Percentiles rank a stretch among this genome's conserved stretches.
These are phyloP conservation scores for Umbelopsis sp. DNA, from an alignment of 192 early-diverging fungal species.

Conservation along the genomic window DNA sequence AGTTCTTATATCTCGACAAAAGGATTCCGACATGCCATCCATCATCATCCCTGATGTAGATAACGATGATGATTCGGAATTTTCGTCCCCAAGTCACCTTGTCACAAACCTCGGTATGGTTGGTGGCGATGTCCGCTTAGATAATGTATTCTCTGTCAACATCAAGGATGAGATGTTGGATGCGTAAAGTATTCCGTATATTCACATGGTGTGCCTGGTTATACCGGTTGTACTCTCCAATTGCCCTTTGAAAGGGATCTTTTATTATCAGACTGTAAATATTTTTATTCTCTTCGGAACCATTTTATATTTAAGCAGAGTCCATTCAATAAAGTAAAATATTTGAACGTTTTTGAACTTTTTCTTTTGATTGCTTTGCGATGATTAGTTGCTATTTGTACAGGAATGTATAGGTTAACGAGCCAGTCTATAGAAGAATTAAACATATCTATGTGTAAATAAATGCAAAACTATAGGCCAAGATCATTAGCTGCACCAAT, in stretches of 20 bases:
- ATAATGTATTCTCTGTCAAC: slow-evolving; percentile 6
- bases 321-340: no score
- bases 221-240: no score
- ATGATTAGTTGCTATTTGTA: background rate
- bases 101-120: slow-evolving; percentile 3
- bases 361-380: no score
- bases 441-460: background rate
- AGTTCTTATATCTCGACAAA: background rate
- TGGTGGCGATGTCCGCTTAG: background rate
- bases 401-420: background rate
- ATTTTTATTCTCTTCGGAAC: no score
- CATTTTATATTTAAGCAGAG: no score
- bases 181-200: background rate
- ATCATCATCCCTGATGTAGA: slow-evolving; percentile 5
- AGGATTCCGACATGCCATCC: slow-evolving; percentile 1
- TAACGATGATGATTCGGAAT: slow-evolving; percentile 5
- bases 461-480: background rate
- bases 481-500: background rate
- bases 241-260: no score
- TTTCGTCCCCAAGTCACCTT: slow-evolving; percentile 8
- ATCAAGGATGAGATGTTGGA: slow-evolving; percentile 19
- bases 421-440: background rate
- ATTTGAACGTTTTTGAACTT: no score
- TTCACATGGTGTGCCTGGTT: background rate
- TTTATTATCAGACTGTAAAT: no score